Evolutionary conservation across 106 monocot species (phyloP).

Genomic region (Agapanthus africanus): DNA sequence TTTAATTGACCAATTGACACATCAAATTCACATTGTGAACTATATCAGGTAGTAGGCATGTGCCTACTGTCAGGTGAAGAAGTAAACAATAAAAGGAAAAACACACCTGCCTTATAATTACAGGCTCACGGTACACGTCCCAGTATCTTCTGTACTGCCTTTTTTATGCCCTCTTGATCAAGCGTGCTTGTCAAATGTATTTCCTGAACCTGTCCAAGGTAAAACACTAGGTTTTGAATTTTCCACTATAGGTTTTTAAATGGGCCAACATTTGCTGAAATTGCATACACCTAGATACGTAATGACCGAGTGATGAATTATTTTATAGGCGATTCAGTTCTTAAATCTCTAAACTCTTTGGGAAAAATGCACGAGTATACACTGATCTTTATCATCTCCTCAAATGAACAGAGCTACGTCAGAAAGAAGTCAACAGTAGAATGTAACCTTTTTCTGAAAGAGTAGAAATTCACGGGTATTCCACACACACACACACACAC

Average conservation of each 20-base stretch:
- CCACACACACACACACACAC: too few relatives aligned
- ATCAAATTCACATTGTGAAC: background rate
- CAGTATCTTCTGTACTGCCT: conserved; percentile 62
- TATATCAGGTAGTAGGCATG: background rate
- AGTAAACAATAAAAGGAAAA: background rate
- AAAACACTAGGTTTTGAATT: background rate
- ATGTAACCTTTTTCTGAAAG: too few relatives aligned
- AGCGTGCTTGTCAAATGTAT: conserved; percentile 74
- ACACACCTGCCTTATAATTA: conserved; percentile 1
- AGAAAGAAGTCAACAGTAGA: background rate
- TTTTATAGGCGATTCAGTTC: too few relatives aligned
- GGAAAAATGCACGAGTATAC: background rate
- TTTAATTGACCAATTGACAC: background rate
- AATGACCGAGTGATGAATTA: background rate
- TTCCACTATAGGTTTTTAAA: background rate
- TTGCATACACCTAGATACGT: background rate
- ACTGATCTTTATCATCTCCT: background rate
- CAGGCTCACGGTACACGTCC: conserved; percentile 54
- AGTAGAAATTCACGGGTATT: too few relatives aligned
- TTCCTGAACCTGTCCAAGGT: conserved; percentile 67
- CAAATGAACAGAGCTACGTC: background rate
- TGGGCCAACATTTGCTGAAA: background rate
- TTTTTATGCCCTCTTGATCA: conserved; percentile 79
- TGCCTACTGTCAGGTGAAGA: background rate
- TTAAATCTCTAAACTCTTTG: too few relatives aligned